A percentile compares a stretch with the other conserved stretches of the same genome.
Conservation (phyloP, 2,329 filamentous ascomycete genomes). For the Calonectria hongkongensis region DNA sequence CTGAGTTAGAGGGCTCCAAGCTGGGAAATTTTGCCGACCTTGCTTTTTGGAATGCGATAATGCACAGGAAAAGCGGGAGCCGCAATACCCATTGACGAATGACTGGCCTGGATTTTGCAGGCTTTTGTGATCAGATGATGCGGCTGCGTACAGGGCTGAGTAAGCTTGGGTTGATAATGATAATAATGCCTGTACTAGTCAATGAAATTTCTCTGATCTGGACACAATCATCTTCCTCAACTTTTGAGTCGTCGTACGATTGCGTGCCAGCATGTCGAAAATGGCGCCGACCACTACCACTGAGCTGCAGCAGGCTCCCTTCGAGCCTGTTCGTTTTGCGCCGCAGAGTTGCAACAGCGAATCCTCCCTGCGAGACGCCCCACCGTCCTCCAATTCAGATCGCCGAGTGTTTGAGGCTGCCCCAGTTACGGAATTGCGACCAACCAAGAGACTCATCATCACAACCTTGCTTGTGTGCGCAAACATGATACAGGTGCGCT, state of each 20-base stretch:
- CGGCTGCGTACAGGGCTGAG: not conserved
- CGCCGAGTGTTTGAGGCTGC: slow-evolving; percentile 34
- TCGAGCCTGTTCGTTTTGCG: not conserved
- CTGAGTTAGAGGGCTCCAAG: not conserved
- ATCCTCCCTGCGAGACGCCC: not conserved
- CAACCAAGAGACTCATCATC: slow-evolving; percentile 8
- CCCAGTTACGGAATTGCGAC: slow-evolving; percentile 5
- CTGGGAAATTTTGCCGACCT: not conserved
- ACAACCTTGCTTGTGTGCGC: slow-evolving; percentile 33
- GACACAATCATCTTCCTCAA: not conserved
- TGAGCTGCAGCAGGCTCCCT: slow-evolving; percentile 31
- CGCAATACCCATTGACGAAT: not conserved
- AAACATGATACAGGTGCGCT: slow-evolving; percentile 32
- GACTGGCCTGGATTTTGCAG: not conserved
- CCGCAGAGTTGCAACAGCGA: not conserved
- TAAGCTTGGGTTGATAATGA: not conserved
- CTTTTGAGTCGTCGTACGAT: not conserved
- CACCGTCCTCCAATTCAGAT: not conserved
- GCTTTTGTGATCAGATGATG: not conserved
- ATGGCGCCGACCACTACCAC: slow-evolving; percentile 32
- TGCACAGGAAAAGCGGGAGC: not conserved
- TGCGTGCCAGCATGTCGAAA: too few relatives aligned
- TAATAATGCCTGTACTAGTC: not conserved
- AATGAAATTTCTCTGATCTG: not conserved
- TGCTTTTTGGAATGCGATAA: not conserved